Percentiles rank a stretch among this genome's conserved stretches.
phyloP scores from a whole-genome alignment of 352 stramenopile species.

The Phytophthora tubulina region DNA sequence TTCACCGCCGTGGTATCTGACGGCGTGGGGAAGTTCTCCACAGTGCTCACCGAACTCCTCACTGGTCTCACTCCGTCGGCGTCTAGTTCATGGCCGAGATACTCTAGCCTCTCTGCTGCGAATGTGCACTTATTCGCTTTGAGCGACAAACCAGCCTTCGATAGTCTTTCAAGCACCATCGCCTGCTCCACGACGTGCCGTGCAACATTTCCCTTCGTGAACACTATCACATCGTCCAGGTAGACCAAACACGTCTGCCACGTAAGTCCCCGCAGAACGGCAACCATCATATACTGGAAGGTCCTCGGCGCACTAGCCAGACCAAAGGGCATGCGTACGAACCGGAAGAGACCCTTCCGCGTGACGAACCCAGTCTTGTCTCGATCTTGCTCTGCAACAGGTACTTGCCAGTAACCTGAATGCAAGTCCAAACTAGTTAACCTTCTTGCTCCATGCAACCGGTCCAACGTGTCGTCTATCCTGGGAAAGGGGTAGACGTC shows the following conservation, averaged over 20 bases:
- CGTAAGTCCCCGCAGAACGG: not conserved
- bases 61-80: constrained; percentile 15
- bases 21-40: no score
- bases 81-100: constrained; percentile 38
- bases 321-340: not conserved
- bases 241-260: not conserved
- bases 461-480: no score
- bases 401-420: no score
- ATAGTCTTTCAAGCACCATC: not conserved
- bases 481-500: no score
- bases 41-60: no score
- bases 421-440: no score
- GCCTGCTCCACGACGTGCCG: not conserved
- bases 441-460: no score
- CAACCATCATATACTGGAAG: not conserved
- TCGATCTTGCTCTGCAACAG: not conserved
- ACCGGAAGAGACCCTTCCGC: not conserved
- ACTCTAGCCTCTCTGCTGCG: constrained; percentile 24
- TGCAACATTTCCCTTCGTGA: not conserved
- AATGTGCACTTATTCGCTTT: constrained; percentile 35
- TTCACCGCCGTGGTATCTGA: constrained; percentile 11
- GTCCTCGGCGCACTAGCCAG: no score
- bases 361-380: not conserved
- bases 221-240: not conserved
- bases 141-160: not conserved